These are phyloP conservation scores for Tulasnella sp. DNA, from an alignment of 768 basidiomycete genomes.

Conservation along the genomic window DNA sequence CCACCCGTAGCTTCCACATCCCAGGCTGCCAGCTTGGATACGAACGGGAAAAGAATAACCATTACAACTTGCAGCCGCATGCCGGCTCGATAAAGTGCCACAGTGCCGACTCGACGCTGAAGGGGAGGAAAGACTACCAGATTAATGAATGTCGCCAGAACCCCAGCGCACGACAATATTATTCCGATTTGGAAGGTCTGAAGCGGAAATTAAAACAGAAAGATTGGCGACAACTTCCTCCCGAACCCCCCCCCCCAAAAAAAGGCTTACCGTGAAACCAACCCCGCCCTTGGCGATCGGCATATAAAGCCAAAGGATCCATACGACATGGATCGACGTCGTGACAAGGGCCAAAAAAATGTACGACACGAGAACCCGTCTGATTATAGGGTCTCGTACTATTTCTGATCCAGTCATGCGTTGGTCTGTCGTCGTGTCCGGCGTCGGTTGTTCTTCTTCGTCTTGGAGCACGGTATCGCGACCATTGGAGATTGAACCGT, in stretches of 20 bases:
- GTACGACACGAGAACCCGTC: conserved; percentile 34
- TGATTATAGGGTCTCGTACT: conserved; percentile 32
- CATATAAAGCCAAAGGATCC: conserved; percentile 37
- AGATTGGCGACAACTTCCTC: neutral
- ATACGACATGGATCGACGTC: conserved; percentile 34
- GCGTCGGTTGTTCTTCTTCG: neutral
- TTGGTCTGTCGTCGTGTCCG: neutral
- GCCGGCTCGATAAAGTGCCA: conserved; percentile 22
- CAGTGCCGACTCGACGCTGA: conserved; percentile 33
- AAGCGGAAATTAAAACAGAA: neutral
- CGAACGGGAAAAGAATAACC: conserved; percentile 33
- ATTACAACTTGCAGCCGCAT: conserved; percentile 30
- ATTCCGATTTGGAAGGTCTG: conserved; percentile 35
- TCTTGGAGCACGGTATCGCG: too few species aligned
- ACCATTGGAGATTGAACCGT: too few species aligned
- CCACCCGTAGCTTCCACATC: neutral
- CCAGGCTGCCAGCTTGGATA: conserved; percentile 10
- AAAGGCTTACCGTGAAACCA: conserved; percentile 33
- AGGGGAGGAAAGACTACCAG: conserved; percentile 35
- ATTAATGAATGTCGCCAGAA: conserved; percentile 35
- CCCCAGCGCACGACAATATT: conserved; percentile 31
- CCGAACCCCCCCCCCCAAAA: neutral
- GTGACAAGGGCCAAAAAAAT: conserved; percentile 34
- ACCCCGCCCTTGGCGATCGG: conserved; percentile 35
- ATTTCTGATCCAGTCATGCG: conserved; percentile 27